Conservation (phyloP, 2,329 filamentous ascomycete species). For the Alternaria sp. region DNA sequence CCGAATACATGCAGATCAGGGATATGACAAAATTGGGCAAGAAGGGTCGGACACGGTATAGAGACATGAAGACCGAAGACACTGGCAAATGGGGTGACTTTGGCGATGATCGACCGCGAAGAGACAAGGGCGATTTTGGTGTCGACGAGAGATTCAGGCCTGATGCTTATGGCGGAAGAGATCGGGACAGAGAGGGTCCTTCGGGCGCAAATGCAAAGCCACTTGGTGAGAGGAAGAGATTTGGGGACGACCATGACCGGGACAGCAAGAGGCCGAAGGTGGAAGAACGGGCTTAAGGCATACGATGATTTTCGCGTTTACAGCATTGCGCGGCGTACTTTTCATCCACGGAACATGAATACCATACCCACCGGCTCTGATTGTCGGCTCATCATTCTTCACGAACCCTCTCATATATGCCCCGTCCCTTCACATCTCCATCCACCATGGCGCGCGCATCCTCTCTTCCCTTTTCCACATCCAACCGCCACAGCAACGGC, state of each 20-base stretch:
- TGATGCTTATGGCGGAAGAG: constrained; percentile 60
- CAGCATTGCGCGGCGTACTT: constrained; percentile 23
- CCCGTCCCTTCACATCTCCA: constrained; percentile 24
- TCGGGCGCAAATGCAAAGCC: constrained; percentile 76
- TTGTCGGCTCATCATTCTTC: constrained; percentile 18
- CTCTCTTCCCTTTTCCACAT: constrained; percentile 68
- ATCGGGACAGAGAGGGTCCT: constrained; percentile 55
- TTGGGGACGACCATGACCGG: constrained; percentile 51
- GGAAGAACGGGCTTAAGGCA: constrained; percentile 41
- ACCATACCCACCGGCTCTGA: constrained; percentile 3
- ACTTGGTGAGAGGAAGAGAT: constrained; percentile 68
- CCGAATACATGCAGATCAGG: constrained; percentile 89
- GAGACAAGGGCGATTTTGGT: constrained; percentile 54
- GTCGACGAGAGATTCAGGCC: constrained; percentile 73
- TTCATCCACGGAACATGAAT: constrained; percentile 16
- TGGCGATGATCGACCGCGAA: constrained; percentile 58
- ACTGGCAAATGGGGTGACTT: constrained; percentile 84
- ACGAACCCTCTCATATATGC: constrained; percentile 30
- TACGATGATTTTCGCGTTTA: background rate
- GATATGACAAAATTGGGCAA: constrained; percentile 94
- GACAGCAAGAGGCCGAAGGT: constrained; percentile 57
- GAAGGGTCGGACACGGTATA: constrained; percentile 90
- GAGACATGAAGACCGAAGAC: constrained; percentile 86
- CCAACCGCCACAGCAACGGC: constrained; percentile 79
- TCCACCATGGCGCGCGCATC: constrained; percentile 45